Evolutionary conservation across 139 green algal species (phyloP), one percentile per base, ranked within the genome.

Genomic region (Tetradesmus obliquus): DNA sequence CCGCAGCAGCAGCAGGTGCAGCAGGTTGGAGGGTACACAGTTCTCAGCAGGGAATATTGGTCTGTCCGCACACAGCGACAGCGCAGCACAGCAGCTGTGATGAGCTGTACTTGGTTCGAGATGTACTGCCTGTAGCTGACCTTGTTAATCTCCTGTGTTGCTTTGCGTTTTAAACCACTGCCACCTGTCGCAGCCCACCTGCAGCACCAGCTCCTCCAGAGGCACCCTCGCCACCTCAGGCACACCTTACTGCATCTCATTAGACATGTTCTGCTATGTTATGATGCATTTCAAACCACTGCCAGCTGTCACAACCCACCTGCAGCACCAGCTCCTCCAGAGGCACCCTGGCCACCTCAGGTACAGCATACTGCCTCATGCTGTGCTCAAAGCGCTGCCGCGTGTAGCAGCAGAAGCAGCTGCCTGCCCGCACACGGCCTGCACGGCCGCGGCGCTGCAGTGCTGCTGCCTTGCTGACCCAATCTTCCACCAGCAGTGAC

Each of bases 251-350:
- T 82, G 86, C 69, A 94, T 90, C 94, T 99, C 94, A 57, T 91
- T 45, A 45, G 32, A 45, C 32, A 45, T 45, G 32, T 45, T 15
- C 80, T 98, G 22, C n/a, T 54, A 55, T 32, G 62, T 74, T 20
- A 54, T 55, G 19, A 9, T 24, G 12, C 20, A 55, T 1, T 15
- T 24, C 84, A 19, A 51, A 45, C 20, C 32, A 45, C 32, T 45
- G 32, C 32, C 32, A 45, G 32, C 32, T 45, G 32, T 45, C 32
- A 45, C 32, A n/a, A 32, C 92, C 1, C 72, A 96, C 93, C 93
- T 97, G 96, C 85, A 99, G 94, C 85, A 98, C 97, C 58, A 99
- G 94, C 93, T 98, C 96, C 93, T 99, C 97, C 79, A 99, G 95
- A 0, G 98, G 96, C 32, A 99, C 97, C 0, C 98, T 94, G 54